These are phyloP conservation scores for Mycena vitilis DNA, from an alignment of 768 basidiomycete species.

Conservation along the genomic window DNA sequence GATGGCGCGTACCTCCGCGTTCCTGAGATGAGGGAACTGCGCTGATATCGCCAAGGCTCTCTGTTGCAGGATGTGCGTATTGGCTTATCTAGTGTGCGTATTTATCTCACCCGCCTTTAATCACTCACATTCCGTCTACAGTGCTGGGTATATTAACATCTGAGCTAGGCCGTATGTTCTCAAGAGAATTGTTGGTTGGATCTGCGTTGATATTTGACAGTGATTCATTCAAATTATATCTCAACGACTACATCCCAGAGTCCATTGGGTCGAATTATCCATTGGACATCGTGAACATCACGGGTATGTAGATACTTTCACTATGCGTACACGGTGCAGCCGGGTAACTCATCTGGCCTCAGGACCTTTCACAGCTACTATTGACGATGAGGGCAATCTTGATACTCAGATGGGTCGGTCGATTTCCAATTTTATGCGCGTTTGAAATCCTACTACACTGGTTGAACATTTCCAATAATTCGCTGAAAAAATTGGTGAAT, in stretches of 20 bases:
- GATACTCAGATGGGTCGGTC: no score
- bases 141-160: slow-evolving; percentile 47
- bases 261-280: slow-evolving; percentile 52
- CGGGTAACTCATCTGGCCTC: neutral
- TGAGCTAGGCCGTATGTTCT: slow-evolving; percentile 40
- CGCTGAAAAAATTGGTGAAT: no score
- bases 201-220: slow-evolving; percentile 42
- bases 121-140: neutral
- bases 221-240: no score
- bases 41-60: no score
- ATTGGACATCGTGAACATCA: slow-evolving; percentile 54
- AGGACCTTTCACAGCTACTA: slow-evolving; percentile 19
- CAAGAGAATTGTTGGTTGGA: neutral
- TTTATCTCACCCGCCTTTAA: neutral
- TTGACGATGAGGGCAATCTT: slow-evolving; percentile 48
- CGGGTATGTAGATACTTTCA: neutral
- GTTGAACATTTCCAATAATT: no score
- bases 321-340: no score
- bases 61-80: no score
- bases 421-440: no score
- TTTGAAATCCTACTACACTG: no score
- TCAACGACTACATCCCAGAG: no score
- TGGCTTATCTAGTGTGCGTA: slow-evolving; percentile 44
- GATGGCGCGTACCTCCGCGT: no score
- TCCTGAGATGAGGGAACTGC: no score